Evolutionary conservation across 2,329 filamentous ascomycete species (phyloP), one percentile per base, ranked within the genome.

Genomic region (Boeremia lycopersici): DNA sequence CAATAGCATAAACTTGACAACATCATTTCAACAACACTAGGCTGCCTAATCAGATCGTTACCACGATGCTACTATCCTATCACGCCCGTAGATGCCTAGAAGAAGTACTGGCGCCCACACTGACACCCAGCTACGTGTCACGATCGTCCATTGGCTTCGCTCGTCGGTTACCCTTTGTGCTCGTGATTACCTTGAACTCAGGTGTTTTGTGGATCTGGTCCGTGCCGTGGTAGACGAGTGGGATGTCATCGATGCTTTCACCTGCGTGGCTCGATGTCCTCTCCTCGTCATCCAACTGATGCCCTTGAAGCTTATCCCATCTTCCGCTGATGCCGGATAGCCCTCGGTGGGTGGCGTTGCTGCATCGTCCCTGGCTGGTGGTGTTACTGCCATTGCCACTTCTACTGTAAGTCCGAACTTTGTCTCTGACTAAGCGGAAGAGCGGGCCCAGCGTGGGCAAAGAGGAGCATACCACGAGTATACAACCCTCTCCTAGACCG

Each of bases 401-500:
- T 29, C 38, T 36, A 48, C 36, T 35, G 29, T 42, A 38, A 49
- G 31, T 49, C 38, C 38, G 19, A 49, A 49, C 36, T 49, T 42
- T 49, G 46, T 29, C 19, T 49, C 38, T 42, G 38, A 29, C 46
- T 31, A 42, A 49, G 46, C 46, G 38, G 38, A 49, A 49, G 46
- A 49, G 46, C 4, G 46, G 38, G 46, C 46, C 46, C 38, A 49
- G 46, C 34, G 46, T 49, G 19, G 46, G 36, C 30, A 49, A 49
- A 49, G 38, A 35, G 38, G 46, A 41, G 46, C 46, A 49, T 42
- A 49, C 46, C 19, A 49, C 46, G 19, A 49, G 46, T 42, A 49
- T 49, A 49, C 38, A 49, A 42, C 38, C 46, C 46, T 49, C 46
- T 49, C 46, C 36, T 35, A 49, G 46, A 49, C 46, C 38, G 19